Evolutionary conservation across 495 filamentous ascomycete genomes (phyloP), one percentile per base, ranked within the genome.

Genomic region (Margaritispora aquatica): DNA sequence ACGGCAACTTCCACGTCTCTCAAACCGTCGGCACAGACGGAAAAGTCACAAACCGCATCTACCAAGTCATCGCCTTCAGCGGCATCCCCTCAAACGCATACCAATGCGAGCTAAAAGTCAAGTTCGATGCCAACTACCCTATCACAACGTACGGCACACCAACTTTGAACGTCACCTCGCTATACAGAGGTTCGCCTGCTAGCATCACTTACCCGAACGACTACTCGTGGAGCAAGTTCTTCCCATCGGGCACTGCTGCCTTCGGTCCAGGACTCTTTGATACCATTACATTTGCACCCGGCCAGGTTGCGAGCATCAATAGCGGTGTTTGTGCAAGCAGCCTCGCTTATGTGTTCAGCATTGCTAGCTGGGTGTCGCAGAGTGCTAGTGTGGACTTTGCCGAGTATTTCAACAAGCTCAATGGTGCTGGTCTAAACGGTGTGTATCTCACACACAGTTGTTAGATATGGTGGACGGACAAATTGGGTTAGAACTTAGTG

Each of bases 361-460:
- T 61, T 53, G 61, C 64, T 15, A 29, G 20, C 26, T 63, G 61
- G 61, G 54, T 60, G n/a, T 22, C 11, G 47, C 19, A 46, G 21
- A 17, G 38, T 31, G 44, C 60, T 1, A 61, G 58, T 31, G 58
- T 66, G 10, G 31, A 58, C 11, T 66, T 61, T 20, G 54, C 22
- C 1, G 41, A 66, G 23, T 54, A 59, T 23, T 26, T 57, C 26
- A 66, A 60, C 20, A 24, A 7, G 13, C 1, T 55, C 1, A 57
- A 62, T 41, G 63, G 56, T 10, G 55, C 38, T 17, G 62, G 62
- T 0, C 13, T 62, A 1, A 29, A 26, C 4, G 60, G 63, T 34
- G 56, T 66, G 1, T 66, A 58, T 47, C 41, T 66, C 9, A 66
- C 57, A 13, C 55, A 63, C 50, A 47, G 44, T 44, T 66, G 61